These are phyloP conservation scores for Vaccinium myrtillus DNA, from an alignment of 148 eudicot species.

Conservation along the genomic window DNA sequence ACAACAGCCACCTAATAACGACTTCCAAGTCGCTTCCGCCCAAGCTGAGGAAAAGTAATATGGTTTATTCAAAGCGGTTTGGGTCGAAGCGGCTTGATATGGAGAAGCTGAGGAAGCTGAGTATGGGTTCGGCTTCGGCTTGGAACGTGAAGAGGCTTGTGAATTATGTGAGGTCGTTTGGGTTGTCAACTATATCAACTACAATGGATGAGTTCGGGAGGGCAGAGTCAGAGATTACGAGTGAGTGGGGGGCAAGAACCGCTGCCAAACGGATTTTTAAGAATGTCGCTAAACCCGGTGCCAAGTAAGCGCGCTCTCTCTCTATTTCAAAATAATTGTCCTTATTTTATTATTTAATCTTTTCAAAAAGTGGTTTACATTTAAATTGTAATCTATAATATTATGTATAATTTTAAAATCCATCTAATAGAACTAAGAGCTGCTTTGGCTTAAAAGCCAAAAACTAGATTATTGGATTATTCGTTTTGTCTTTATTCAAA, in stretches of 20 bases:
- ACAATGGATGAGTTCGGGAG: slow-evolving; percentile 58
- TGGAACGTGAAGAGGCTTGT: slow-evolving; percentile 62
- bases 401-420: no score
- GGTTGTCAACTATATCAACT: slow-evolving; percentile 56
- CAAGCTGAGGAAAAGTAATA: slow-evolving; percentile 30
- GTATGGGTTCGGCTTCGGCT: slow-evolving; percentile 41
- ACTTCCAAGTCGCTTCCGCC: slow-evolving; percentile 43
- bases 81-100: slow-evolving; percentile 53
- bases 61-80: slow-evolving; percentile 20
- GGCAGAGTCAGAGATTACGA: slow-evolving; percentile 57
- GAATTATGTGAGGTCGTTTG: slow-evolving; percentile 47
- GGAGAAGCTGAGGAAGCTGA: slow-evolving; percentile 54
- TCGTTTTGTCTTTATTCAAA: no score
- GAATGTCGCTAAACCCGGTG: slow-evolving; percentile 58
- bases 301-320: slow-evolving; percentile 44
- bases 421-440: no score
- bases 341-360: no score
- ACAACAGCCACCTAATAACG: neutral
- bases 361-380: no score
- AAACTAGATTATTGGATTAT: no score
- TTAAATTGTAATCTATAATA: no score
- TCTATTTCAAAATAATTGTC: neutral
- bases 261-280: slow-evolving; percentile 58
- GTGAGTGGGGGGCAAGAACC: slow-evolving; percentile 66
- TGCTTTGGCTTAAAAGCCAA: no score